A percentile compares a stretch with the other conserved stretches of the same genome.
phyloP scores from a whole-genome alignment of 768 basidiomycete genomes.

The Scleroderma bovista region DNA sequence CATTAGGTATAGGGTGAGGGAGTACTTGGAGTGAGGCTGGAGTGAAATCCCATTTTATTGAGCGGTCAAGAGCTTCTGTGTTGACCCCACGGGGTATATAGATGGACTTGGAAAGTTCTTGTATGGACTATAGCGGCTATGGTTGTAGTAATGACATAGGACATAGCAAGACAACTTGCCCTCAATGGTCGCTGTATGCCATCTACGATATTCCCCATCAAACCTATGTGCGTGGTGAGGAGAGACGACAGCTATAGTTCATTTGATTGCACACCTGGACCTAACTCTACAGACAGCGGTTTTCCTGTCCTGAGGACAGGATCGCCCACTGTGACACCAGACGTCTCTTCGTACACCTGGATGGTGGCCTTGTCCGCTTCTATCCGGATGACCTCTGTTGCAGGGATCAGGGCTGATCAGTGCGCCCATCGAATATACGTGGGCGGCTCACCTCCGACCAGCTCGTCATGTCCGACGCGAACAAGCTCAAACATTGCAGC shows the following conservation, averaged over 20 bases:
- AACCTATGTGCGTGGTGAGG: slow-evolving; percentile 43
- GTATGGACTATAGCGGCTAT: slow-evolving; percentile 58
- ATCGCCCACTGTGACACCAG: slow-evolving; percentile 97
- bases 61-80: slow-evolving; percentile 88
- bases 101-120: slow-evolving; percentile 97
- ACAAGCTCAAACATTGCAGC: slow-evolving; percentile 98
- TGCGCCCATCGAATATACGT: not conserved
- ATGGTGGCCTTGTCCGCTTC: slow-evolving; percentile 98
- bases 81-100: slow-evolving; percentile 99
- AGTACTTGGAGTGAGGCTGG: slow-evolving; percentile 72
- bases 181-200: slow-evolving; percentile 92
- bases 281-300: slow-evolving; percentile 95
- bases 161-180: slow-evolving; percentile 39
- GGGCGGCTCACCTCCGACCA: slow-evolving; percentile 76
- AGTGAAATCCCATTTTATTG: slow-evolving; percentile 91
- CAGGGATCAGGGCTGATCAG: slow-evolving; percentile 9
- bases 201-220: slow-evolving; percentile 99
- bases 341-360: slow-evolving; percentile 99
- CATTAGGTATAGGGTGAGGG: not conserved
- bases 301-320: slow-evolving; percentile 97
- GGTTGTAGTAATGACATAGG: slow-evolving; percentile 1
- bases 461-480: slow-evolving; percentile 96
- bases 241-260: not conserved
- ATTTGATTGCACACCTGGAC: slow-evolving; percentile 66
- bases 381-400: slow-evolving; percentile 95